Percentiles rank a stretch among this genome's conserved stretches.
Conservation (phyloP, 148 eudicot genomes). For the Amaranthus cruentus region DNA sequence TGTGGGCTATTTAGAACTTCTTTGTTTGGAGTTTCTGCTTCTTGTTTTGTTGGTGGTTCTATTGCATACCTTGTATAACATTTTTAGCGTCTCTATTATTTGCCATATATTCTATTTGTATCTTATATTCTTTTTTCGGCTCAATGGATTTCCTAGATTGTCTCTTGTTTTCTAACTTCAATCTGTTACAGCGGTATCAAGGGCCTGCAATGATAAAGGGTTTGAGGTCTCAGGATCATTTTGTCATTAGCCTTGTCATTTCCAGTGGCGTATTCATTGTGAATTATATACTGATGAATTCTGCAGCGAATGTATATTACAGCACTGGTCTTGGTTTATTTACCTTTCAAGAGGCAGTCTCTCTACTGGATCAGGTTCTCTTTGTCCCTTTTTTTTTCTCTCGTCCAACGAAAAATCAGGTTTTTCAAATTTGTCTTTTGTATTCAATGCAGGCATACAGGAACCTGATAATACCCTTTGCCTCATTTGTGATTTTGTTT, state of each 20-base stretch:
- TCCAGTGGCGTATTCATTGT: conserved; percentile 86
- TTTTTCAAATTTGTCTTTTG: conserved; percentile 2
- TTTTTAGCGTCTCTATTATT: not conserved
- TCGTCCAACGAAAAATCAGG: not conserved
- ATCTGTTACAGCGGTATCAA: conserved; percentile 37
- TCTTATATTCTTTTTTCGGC: not conserved
- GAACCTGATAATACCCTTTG: conserved; percentile 49
- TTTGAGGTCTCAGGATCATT: conserved; percentile 54
- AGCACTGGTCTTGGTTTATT: conserved; percentile 68
- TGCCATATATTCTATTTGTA: not conserved
- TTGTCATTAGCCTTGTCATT: conserved; percentile 54
- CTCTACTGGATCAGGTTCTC: conserved; percentile 77
- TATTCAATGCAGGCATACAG: conserved; percentile 55
- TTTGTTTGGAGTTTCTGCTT: not conserved
- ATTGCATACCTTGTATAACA: not conserved
- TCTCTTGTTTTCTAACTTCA: not conserved
- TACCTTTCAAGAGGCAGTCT: conserved; percentile 73
- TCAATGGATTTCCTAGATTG: not conserved
- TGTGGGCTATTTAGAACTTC: not conserved
- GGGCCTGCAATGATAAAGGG: conserved; percentile 41
- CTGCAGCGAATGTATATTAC: conserved; percentile 69
- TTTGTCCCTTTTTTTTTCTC: conserved; percentile 11
- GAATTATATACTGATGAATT: conserved; percentile 62
- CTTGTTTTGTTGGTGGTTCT: not conserved
- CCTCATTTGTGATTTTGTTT: conserved; percentile 49